These are phyloP conservation scores for Macadamia integrifolia DNA, from an alignment of 164 flowering plant genomes.

Conservation along the genomic window DNA sequence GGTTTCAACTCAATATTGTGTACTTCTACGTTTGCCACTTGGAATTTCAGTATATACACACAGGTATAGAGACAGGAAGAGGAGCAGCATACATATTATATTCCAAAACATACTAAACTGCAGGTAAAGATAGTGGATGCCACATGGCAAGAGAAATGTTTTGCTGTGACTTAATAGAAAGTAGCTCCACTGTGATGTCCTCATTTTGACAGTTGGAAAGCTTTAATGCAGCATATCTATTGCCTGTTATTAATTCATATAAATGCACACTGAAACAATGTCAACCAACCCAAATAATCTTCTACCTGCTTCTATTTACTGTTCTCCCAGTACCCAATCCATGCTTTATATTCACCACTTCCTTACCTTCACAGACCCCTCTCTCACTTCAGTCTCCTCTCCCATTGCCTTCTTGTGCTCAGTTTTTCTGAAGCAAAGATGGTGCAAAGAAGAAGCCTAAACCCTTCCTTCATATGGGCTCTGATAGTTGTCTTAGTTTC, in stretches of 20 bases:
- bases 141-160: too few species aligned
- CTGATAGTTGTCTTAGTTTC: slow-evolving; percentile 40
- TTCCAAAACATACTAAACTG: too few species aligned
- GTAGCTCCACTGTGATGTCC: too few species aligned
- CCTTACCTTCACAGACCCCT: slow-evolving; percentile 2
- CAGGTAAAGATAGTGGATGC: too few species aligned
- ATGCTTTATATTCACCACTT: slow-evolving; percentile 16
- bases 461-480: slow-evolving; percentile 19
- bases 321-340: slow-evolving; percentile 9
- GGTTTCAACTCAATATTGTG: too few species aligned
- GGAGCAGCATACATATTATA: too few species aligned
- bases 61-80: too few species aligned
- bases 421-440: slow-evolving; percentile 10
- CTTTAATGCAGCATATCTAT: slow-evolving; percentile 2
- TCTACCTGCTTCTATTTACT: slow-evolving; percentile 51
- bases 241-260: slow-evolving; percentile 17
- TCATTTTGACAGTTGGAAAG: neutral
- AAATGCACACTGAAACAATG: slow-evolving; percentile 50
- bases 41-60: too few species aligned
- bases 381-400: neutral
- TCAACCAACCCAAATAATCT: slow-evolving; percentile 51
- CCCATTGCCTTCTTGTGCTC: slow-evolving; percentile 1
- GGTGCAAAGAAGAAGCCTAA: slow-evolving; percentile 27
- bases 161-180: too few species aligned
- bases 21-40: too few species aligned